Evolutionary conservation across 495 filamentous ascomycete genomes (phyloP), one percentile per base, ranked within the genome.

Genomic region (Penicillium nucicola): DNA sequence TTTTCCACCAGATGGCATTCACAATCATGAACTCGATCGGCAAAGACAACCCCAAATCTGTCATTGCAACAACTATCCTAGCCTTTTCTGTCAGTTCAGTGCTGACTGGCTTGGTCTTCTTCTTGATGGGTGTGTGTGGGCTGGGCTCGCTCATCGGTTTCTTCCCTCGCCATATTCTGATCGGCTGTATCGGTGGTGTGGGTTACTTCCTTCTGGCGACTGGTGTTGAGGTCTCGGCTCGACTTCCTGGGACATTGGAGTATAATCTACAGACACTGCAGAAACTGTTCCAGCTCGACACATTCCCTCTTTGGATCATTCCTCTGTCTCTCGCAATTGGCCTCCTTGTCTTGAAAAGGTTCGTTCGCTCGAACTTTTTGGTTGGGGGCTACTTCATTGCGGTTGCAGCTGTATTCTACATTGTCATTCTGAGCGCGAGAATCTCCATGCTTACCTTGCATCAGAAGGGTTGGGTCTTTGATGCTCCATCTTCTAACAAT

Each of bases 1-100:
- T 96, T 69, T 96, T 96, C 62, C 92, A 97, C 64, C 92, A 89
- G 58, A 97, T 97, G 92, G 90, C 92, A 1, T 86, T 87, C 61
- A 90, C 86, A 10, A 95, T 97, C 52, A 82, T 96, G 57, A 70
- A 74, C 19, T 73, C 77, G 22, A 84, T 97, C 38, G 90, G 91
- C 5, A 81, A 86, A 56, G 84, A 92, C 31, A 87, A 93, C 34
- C 84, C 86, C 2, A 82, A 92, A 51, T 84, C 89, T 3, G 87
- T 97, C 23, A 79, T 96, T 42, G 91, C 93, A 20, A 98, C 93
- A 0, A 93, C 90, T 3, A 95, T 97, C 52, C 81, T 89, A 5
- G 81, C 95, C 4, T 98, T 93, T 61, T 87, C 92, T 3, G 77
- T 95, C 49, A 96, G 91, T 67, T 95, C 95, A 5, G 77, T 98